These are phyloP conservation scores for Cubamyces lactineus DNA, from an alignment of 768 basidiomycete species.

Conservation along the genomic window DNA sequence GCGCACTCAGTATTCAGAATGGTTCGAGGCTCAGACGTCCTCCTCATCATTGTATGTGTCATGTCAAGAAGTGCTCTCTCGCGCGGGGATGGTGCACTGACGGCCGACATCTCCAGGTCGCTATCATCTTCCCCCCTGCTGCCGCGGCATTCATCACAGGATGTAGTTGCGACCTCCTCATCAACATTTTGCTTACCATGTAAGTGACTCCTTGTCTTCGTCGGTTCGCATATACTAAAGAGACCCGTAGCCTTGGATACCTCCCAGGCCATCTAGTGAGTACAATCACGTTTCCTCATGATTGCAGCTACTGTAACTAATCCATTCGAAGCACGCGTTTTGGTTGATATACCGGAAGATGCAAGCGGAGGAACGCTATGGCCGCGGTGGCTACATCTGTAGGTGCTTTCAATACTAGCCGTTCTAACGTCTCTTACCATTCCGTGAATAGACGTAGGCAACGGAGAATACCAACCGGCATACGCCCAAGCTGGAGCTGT, in stretches of 20 bases:
- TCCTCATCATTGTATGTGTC: slow-evolving; percentile 71
- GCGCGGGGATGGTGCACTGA: neutral
- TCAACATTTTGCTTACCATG: slow-evolving; percentile 82
- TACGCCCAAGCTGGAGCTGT: slow-evolving; percentile 23
- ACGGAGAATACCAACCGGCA: slow-evolving; percentile 36
- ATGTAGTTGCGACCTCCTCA: slow-evolving; percentile 84
- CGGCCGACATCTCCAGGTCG: slow-evolving; percentile 49
- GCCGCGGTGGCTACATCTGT: slow-evolving; percentile 77
- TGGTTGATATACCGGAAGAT: slow-evolving; percentile 92
- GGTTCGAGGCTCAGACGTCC: slow-evolving; percentile 68
- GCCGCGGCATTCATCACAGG: slow-evolving; percentile 78
- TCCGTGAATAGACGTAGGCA: slow-evolving; percentile 34
- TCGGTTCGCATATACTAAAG: slow-evolving; percentile 7
- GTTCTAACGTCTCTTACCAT: neutral
- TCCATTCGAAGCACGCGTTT: slow-evolving; percentile 65
- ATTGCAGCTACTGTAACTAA: neutral
- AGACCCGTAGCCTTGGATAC: slow-evolving; percentile 64
- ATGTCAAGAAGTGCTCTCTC: neutral
- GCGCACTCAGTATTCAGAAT: neutral
- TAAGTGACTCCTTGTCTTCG: slow-evolving; percentile 39
- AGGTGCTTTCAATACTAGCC: slow-evolving; percentile 39
- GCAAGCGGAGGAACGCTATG: slow-evolving; percentile 83
- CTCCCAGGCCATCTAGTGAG: slow-evolving; percentile 63
- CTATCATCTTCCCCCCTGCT: slow-evolving; percentile 82
- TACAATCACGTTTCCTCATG: neutral